A percentile compares a stretch with the other conserved stretches of the same genome.
Evolutionary conservation across 768 basidiomycete species (phyloP).

Genomic region (Melanogaster broomeanus): DNA sequence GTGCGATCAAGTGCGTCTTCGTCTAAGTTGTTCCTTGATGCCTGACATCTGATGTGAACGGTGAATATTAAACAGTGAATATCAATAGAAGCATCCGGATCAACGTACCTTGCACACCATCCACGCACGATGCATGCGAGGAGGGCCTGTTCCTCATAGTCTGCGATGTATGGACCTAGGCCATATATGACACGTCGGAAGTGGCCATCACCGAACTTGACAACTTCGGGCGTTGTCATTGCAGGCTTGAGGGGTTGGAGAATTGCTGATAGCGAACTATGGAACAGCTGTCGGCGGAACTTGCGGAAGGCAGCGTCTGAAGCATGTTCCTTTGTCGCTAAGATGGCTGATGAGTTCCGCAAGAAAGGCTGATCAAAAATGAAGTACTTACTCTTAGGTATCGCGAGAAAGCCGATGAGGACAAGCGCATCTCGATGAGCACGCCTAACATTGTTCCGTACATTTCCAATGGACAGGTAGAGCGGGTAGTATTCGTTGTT

Average conservation of each 20-base stretch:
- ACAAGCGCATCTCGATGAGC: conserved; percentile 9
- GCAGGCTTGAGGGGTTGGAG: conserved; percentile 21
- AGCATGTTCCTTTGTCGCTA: conserved; percentile 13
- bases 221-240: conserved; percentile 30
- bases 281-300: conserved; percentile 35
- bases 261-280: conserved; percentile 29
- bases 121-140: conserved; percentile 33
- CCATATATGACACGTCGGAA: conserved; percentile 32
- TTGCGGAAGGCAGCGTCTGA: conserved; percentile 19
- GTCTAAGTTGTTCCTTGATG: conserved; percentile 25
- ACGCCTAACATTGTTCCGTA: conserved; percentile 2
- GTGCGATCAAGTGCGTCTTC: conserved; percentile 7
- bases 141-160: conserved; percentile 41
- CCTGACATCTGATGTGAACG: conserved; percentile 22
- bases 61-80: neutral
- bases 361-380: neutral
- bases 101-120: conserved; percentile 37
- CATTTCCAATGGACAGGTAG: conserved; percentile 11
- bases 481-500: conserved; percentile 11
- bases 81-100: neutral
- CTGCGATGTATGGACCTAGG: conserved; percentile 40
- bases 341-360: neutral
- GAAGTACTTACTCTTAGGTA: conserved; percentile 29
- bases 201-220: conserved; percentile 32
- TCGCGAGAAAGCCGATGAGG: conserved; percentile 31